Evolutionary conservation across 805 yeast species (phyloP), one percentile per base, ranked within the genome.

Genomic region (Candida piceae): DNA sequence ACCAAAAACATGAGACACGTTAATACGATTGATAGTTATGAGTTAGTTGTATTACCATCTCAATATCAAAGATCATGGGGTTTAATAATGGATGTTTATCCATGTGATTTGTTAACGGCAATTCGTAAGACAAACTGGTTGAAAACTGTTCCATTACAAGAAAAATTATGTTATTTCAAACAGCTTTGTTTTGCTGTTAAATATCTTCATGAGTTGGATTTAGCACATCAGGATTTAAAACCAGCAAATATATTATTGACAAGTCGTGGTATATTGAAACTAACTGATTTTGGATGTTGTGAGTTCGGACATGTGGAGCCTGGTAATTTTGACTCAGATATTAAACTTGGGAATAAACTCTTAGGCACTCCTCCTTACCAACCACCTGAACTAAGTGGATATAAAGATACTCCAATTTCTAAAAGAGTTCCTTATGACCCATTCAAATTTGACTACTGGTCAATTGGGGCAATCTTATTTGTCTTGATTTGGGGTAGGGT

Each of bases 311-410:
- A 78, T 55, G 70, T 60, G 35, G 64, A 57, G 16, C 74, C 73
- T 1, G 70, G 73, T 1, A 74, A 82, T 56, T 60, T 71, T 16
- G 46, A 56, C 0, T 66, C 76, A 17, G 63, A 66, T 3, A 44
- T 72, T 10, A 60, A 58, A 34, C 27, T 38, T 13, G 35, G 42
- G 17, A 63, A 70, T 29, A 63, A 76, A 2, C 71, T 72, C 55
- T 81, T 82, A 29, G 93, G 94, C 2, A 81, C 89, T 1, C 86
- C 93, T 4, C 93, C 93, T 1, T 84, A 81, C 57, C 75, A 81
- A 10, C 78, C 90, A 4, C 93, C 94, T 2, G 93, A 84, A 58
- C 84, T 82, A 12, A 71, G 77, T 73, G 55, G 62, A 19, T 63
- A 44, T 68, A 66, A 41, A 71, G 63, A 36, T 52, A 55, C 43